Evolutionary conservation across 106 monocot genomes (phyloP), one percentile per base, ranked within the genome.

Genomic region (Platanthera guangdongensis): DNA sequence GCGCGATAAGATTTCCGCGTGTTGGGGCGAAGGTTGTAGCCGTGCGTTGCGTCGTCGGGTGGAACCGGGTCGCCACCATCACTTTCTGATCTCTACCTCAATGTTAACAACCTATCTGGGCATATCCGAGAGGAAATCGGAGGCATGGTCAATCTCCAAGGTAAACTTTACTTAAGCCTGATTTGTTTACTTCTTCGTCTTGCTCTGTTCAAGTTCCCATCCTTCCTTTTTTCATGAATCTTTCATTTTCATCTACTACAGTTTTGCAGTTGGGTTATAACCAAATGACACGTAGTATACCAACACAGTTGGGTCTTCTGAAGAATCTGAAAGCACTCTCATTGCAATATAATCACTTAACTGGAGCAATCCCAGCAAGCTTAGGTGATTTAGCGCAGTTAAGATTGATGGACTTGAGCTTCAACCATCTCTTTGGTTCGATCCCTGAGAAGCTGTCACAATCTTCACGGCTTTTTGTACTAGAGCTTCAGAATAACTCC

Each of bases 251-350:
- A 72, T 72, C 52, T 28, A 72, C 45, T 83, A 47, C 51, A 95
- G 95, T 95, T 50, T 55, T 95, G 73, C 95, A 95, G 87, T 84
- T 95, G 15, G 86, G 88, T 54, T 92, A 88, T 69, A 95, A 95
- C 78, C 90, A 87, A 76, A 81, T 95, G 5, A 87, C 85, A 51
- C 88, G 92, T 70, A 88, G 90, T 50, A 85, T 95, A 74, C 92
- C 92, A 9, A 87, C 80, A 30, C 82, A 87, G 69, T 78, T 95
- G 16, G 86, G 92, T 9, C 81, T 77, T 10, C 45, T 86, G 69
- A 87, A 90, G 79, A 90, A 88, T 52, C 88, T 95, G 25, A 81
- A 13, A 67, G 92, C 90, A 18, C 84, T 95, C 28, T 88, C 92
- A 47, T 74, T 92, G 53, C 90, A 95, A 79, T 90, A 84, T 7